phyloP scores from a whole-genome alignment of 192 early-diverging fungal genomes.

The Coemansia nantahalensis region DNA sequence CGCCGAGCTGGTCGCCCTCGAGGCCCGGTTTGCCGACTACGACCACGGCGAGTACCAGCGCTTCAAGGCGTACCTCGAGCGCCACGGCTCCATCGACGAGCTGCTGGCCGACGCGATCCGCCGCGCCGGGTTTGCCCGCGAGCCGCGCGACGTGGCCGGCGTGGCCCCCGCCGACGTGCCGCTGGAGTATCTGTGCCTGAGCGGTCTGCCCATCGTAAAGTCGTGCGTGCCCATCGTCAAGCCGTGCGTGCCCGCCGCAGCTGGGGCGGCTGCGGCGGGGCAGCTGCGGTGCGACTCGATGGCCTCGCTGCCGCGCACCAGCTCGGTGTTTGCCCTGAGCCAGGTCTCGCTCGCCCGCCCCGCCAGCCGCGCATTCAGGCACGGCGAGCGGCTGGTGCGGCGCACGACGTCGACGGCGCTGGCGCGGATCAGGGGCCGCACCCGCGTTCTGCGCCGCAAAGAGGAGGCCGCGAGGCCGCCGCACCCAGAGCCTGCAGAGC shows the following conservation, averaged over 20 bases:
- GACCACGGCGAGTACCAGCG: slow-evolving; percentile 72
- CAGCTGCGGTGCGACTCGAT: neutral
- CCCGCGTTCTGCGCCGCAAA: neutral
- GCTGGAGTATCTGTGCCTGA: slow-evolving; percentile 19
- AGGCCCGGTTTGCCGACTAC: slow-evolving; percentile 70
- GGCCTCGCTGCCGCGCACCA: neutral
- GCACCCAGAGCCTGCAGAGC: neutral
- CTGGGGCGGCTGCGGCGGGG: neutral
- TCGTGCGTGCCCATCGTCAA: too few relatives aligned
- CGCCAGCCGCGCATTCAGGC: neutral
- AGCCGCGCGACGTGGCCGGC: neutral
- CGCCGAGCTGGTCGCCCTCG: slow-evolving; percentile 37
- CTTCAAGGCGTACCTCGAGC: slow-evolving; percentile 40
- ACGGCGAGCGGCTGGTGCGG: slow-evolving; percentile 1
- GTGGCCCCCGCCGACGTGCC: slow-evolving; percentile 1
- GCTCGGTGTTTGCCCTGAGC: neutral
- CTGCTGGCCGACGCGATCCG: neutral
- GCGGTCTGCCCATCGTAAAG: slow-evolving; percentile 9
- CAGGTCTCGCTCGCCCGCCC: neutral
- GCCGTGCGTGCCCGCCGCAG: too few relatives aligned
- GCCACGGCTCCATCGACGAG: slow-evolving; percentile 8
- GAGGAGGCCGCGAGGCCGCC: too few relatives aligned
- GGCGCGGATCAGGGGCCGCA: slow-evolving; percentile 1
- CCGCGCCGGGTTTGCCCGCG: neutral
- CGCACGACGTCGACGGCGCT: slow-evolving; percentile 9